These are phyloP conservation scores for Tylopilus plumbeoviolaceoides DNA, from an alignment of 768 basidiomycete genomes.

Conservation along the genomic window DNA sequence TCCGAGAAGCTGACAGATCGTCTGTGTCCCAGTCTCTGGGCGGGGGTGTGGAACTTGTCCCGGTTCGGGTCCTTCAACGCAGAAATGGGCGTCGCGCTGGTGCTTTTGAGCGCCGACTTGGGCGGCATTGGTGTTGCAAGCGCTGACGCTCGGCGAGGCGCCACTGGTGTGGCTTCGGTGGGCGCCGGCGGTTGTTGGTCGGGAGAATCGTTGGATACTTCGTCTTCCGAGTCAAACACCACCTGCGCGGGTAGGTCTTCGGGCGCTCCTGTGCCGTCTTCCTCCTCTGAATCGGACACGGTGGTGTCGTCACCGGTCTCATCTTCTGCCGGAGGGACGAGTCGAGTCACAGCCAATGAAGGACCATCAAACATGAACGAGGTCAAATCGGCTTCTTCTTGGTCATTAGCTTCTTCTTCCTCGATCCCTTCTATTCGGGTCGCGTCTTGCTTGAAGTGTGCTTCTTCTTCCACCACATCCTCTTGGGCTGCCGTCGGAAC, in stretches of 20 bases:
- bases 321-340: constrained; percentile 40
- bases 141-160: constrained; percentile 8
- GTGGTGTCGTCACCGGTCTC: constrained; percentile 40
- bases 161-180: constrained; percentile 21
- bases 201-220: constrained; percentile 16
- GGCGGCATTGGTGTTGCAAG: constrained; percentile 30
- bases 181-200: background rate
- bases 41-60: constrained; percentile 52
- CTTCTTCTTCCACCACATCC: constrained; percentile 14
- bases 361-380: constrained; percentile 72
- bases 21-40: constrained; percentile 47
- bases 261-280: constrained; percentile 12
- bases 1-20: constrained; percentile 97
- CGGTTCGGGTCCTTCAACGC: constrained; percentile 52
- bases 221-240: constrained; percentile 38
- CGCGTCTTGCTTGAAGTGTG: constrained; percentile 13
- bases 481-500: constrained; percentile 6
- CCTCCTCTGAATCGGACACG: constrained; percentile 32
- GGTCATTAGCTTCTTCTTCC: constrained; percentile 46
- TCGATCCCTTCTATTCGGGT: constrained; percentile 48
- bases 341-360: constrained; percentile 47
- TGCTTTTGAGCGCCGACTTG: constrained; percentile 41
- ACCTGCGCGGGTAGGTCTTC: constrained; percentile 8
- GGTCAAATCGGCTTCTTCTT: constrained; percentile 62
- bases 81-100: constrained; percentile 51